phyloP scores from a whole-genome alignment of 1,139 yeast species.

The Pichia inconspicua region DNA sequence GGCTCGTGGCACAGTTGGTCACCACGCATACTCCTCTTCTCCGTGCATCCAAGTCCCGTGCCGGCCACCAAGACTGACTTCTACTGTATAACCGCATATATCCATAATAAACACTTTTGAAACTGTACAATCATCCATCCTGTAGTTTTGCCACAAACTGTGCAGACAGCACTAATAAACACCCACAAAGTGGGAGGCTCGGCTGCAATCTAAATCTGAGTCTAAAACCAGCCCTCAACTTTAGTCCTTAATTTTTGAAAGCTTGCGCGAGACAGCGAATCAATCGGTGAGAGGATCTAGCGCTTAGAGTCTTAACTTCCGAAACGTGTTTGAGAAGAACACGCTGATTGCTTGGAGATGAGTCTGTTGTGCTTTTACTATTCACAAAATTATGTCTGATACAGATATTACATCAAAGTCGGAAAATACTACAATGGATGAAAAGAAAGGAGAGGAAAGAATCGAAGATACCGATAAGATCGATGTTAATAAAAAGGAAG shows the following conservation, averaged over 20 bases:
- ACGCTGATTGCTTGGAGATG: no score
- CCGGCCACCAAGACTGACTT: neutral
- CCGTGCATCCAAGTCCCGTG: neutral
- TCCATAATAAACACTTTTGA: neutral
- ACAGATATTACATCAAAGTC: neutral
- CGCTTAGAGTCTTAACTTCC: no score
- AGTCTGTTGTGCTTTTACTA: no score
- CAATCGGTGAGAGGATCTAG: no score
- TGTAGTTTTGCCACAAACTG: no score
- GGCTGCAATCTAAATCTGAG: no score
- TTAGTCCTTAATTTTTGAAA: no score
- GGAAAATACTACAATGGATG: neutral
- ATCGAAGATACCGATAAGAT: neutral
- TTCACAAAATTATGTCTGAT: neutral
- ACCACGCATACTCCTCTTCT: neutral
- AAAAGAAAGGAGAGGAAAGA: neutral
- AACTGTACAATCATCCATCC: neutral
- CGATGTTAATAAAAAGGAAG: neutral
- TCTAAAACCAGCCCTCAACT: no score
- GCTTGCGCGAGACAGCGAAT: no score
- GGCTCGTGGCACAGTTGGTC: slow-evolving; percentile 9
- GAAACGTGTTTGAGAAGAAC: no score
- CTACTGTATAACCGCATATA: neutral
- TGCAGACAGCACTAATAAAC: no score
- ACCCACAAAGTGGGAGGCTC: no score